These are phyloP conservation scores for Dictyostelium purpureum DNA, from an alignment of 78 protist genomes.

Conservation along the genomic window DNA sequence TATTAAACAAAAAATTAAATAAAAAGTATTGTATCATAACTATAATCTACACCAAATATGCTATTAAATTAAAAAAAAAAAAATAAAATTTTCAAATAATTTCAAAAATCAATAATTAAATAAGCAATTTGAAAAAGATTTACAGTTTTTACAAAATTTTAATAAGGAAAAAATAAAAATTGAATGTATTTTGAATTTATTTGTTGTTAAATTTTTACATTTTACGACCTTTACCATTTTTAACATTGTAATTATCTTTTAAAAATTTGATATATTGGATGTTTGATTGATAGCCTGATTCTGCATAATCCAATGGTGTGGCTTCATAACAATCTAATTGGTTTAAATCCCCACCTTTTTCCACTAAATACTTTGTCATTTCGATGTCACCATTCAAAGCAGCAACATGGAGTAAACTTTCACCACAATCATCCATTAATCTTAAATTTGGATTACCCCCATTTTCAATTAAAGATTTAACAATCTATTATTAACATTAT, in stretches of 20 bases:
- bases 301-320: constrained; percentile 53
- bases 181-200: too few species aligned
- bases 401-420: constrained; percentile 32
- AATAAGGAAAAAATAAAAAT: too few species aligned
- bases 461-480: constrained; percentile 13
- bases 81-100: too few species aligned
- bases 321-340: constrained; percentile 15
- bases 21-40: too few species aligned
- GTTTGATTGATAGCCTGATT: constrained; percentile 14
- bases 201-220: too few species aligned
- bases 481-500: not conserved
- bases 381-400: constrained; percentile 12
- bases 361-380: constrained; percentile 8
- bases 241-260: not conserved
- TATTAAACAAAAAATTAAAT: too few species aligned
- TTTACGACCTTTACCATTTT: constrained; percentile 49
- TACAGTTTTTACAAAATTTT: too few species aligned
- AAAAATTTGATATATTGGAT: not conserved
- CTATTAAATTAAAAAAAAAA: too few species aligned
- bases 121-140: too few species aligned
- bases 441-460: constrained; percentile 38
- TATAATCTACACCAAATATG: too few species aligned
- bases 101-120: too few species aligned
- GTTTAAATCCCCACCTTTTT: constrained; percentile 23
- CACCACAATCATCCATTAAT: constrained; percentile 66